phyloP scores from a whole-genome alignment of 495 filamentous ascomycete species.

The Tuber borchii region DNA sequence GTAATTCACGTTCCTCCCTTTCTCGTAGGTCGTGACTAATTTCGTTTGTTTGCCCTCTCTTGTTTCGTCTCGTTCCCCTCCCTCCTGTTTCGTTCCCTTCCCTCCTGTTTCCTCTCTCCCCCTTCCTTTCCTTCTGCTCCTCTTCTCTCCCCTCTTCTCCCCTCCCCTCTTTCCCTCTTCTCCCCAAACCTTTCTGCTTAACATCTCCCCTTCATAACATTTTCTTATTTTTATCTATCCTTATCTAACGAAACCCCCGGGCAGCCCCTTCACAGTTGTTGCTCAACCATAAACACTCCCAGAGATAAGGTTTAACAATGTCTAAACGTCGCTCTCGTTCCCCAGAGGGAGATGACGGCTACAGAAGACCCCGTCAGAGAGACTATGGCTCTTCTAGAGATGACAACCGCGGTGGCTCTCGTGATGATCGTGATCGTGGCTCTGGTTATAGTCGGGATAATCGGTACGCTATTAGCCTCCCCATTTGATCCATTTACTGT shows the following conservation, averaged over 20 bases:
- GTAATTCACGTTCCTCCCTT: background rate
- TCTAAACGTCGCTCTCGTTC: constrained; percentile 22
- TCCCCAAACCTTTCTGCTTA: background rate
- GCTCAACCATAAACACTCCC: background rate
- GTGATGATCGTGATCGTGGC: constrained; percentile 7
- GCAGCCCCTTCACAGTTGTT: background rate
- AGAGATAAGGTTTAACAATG: constrained; percentile 4
- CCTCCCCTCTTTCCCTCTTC: background rate
- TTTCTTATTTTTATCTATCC: background rate
- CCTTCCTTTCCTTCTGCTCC: background rate
- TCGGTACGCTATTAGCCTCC: background rate
- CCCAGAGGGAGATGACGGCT: constrained; percentile 7
- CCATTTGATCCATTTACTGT: background rate
- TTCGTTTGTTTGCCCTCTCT: background rate
- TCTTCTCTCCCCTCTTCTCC: background rate
- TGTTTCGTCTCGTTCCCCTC: background rate
- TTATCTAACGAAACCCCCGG: background rate
- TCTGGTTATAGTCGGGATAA: background rate
- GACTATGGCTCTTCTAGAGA: background rate
- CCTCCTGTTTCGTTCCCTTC: background rate
- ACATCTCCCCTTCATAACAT: background rate
- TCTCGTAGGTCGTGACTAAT: background rate
- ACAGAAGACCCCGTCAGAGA: background rate
- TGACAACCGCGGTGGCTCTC: background rate
- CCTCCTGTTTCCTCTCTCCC: background rate